Percentiles rank a stretch among this genome's conserved stretches.
Conservation (phyloP, 306 rosid genomes). For the Medicago lupulina region DNA sequence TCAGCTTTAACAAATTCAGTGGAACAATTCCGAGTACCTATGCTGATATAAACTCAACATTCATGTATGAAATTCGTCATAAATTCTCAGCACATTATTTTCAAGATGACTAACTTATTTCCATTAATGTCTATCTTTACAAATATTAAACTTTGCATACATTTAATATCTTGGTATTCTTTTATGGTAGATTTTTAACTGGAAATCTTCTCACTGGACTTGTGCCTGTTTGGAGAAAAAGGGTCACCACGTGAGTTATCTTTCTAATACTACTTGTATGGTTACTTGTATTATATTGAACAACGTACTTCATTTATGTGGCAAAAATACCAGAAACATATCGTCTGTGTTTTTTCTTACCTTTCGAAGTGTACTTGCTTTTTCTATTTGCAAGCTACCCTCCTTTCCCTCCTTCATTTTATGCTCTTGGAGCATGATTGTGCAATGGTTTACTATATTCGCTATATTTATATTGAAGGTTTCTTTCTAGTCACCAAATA, state of each 20-base stretch:
- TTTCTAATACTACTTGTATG: neutral
- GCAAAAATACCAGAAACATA: neutral
- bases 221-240: neutral
- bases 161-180: neutral
- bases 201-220: slow-evolving; percentile 1
- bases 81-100: too few species aligned
- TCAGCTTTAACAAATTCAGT: neutral
- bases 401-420: too few species aligned
- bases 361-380: too few species aligned
- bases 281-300: neutral
- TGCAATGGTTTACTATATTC: too few species aligned
- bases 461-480: too few species aligned
- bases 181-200: slow-evolving; percentile 10
- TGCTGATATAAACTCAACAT: neutral
- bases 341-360: neutral
- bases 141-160: neutral
- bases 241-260: neutral
- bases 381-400: neutral
- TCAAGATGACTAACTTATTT: too few species aligned
- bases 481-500: too few species aligned
- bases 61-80: slow-evolving; percentile 55
- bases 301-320: neutral
- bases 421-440: too few species aligned
- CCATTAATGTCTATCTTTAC: too few species aligned
- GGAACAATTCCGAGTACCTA: slow-evolving; percentile 38